phyloP scores from a whole-genome alignment of 176 grass and related monocot genomes.

The Cenchrus americanus region DNA sequence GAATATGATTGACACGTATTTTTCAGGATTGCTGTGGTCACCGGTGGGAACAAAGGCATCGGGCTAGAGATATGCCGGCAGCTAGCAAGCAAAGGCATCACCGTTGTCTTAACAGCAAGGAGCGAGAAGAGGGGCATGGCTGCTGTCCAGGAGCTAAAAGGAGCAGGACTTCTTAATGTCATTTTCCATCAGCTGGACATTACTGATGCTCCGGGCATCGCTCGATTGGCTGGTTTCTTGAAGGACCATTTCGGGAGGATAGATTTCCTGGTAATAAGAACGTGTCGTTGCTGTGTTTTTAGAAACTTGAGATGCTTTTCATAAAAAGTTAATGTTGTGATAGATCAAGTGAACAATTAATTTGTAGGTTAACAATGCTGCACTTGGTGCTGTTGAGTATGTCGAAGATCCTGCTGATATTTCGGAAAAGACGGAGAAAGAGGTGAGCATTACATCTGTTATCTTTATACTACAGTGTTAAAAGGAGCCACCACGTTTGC shows the following conservation, averaged over 20 bases:
- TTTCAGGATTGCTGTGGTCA: too few relatives aligned
- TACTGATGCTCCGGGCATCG: too few relatives aligned
- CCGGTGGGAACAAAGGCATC: too few relatives aligned
- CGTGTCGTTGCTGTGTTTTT: background rate
- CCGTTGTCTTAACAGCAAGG: conserved; percentile 54
- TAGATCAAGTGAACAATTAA: background rate
- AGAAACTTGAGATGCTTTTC: too few relatives aligned
- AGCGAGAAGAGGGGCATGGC: conserved; percentile 52
- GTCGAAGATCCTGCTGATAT: background rate
- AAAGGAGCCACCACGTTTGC: too few relatives aligned
- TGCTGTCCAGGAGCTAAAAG: conserved; percentile 16
- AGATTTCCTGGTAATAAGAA: conserved; percentile 37
- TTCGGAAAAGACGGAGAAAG: background rate
- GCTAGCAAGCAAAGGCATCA: conserved; percentile 37
- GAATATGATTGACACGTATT: too few relatives aligned
- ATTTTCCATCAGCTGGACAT: conserved; percentile 63
- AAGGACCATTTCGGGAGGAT: conserved; percentile 38
- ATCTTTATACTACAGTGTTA: background rate
- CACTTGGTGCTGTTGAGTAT: conserved; percentile 1
- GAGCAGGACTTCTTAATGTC: conserved; percentile 2
- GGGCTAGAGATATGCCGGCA: too few relatives aligned
- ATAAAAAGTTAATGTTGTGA: too few relatives aligned
- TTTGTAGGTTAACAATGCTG: conserved; percentile 46
- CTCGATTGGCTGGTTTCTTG: conserved; percentile 47
- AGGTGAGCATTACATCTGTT: conserved; percentile 5